These are phyloP conservation scores for Coemansia sp. DNA, from an alignment of 192 early-diverging fungal genomes.

Conservation along the genomic window DNA sequence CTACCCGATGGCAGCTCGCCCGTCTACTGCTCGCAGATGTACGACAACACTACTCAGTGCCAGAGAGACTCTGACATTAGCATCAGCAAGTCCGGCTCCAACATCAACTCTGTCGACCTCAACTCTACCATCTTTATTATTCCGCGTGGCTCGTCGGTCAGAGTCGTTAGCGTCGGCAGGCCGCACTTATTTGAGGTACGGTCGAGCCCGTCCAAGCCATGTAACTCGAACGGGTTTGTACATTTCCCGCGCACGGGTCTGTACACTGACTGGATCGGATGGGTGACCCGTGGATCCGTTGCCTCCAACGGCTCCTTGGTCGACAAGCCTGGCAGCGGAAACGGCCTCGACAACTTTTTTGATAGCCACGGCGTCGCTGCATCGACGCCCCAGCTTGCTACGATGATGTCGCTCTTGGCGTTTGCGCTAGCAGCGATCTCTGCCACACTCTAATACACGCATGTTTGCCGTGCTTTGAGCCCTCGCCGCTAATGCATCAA, in stretches of 20 bases:
- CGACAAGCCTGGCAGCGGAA: conserved; percentile 18
- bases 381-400: background rate
- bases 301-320: conserved; percentile 43
- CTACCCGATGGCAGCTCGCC: conserved; percentile 39
- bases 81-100: conserved; percentile 15
- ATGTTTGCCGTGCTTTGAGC: background rate
- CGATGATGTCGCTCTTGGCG: background rate
- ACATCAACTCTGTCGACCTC: conserved; percentile 35
- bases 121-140: conserved; percentile 47
- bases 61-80: conserved; percentile 28
- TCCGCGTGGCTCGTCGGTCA: conserved; percentile 25
- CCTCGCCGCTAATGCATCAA: no score
- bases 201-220: conserved; percentile 15
- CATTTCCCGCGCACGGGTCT: conserved; percentile 41
- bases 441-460: background rate
- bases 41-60: conserved; percentile 43
- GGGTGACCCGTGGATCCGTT: conserved; percentile 36
- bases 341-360: conserved; percentile 27
- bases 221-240: conserved; percentile 45
- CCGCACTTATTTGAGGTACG: conserved; percentile 39
- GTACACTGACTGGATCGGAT: conserved; percentile 52
- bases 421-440: conserved; percentile 3
- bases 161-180: conserved; percentile 31
- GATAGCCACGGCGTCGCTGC: conserved; percentile 5
- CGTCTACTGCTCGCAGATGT: conserved; percentile 43